Conservation (phyloP, 1,284 basidiomycete genomes). For the Puccinia horiana region DNA sequence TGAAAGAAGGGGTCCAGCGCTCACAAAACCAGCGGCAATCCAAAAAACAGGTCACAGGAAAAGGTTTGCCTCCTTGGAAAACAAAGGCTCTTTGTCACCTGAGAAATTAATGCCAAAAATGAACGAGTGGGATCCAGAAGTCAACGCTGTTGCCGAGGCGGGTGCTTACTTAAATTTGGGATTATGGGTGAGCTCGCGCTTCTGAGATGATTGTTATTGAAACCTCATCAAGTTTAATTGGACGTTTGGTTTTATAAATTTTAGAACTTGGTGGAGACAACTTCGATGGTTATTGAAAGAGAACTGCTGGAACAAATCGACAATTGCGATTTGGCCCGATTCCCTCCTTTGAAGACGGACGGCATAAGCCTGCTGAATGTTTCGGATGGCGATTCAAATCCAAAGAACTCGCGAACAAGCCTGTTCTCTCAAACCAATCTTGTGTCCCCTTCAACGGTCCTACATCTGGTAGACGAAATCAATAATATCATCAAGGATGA, state of each 20-base stretch:
- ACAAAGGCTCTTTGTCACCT: not conserved
- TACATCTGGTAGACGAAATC: not conserved
- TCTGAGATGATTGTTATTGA: not conserved
- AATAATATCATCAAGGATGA: slow-evolving; percentile 10
- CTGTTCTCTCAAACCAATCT: not conserved
- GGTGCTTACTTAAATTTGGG: slow-evolving; percentile 8
- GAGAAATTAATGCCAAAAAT: not conserved
- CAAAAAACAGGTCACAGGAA: not conserved
- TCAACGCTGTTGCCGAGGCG: slow-evolving; percentile 4
- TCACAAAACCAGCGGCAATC: not conserved
- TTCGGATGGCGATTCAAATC: too few species aligned
- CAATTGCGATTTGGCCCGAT: not conserved
- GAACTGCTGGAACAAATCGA: not conserved
- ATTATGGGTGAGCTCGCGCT: not conserved
- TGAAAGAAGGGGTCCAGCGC: not conserved
- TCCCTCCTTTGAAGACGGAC: not conserved
- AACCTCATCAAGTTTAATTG: not conserved
- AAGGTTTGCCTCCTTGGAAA: not conserved
- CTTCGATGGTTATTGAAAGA: not conserved
- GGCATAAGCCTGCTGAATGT: not conserved
- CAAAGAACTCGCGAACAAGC: not conserved
- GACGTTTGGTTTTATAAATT: not conserved
- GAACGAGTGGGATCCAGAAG: not conserved
- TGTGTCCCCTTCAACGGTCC: not conserved
- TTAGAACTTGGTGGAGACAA: slow-evolving; percentile 11